A percentile compares a stretch with the other conserved stretches of the same genome.
phyloP scores from a whole-genome alignment of 805 yeast genomes.

The Zygosaccharomyces siamensis region DNA sequence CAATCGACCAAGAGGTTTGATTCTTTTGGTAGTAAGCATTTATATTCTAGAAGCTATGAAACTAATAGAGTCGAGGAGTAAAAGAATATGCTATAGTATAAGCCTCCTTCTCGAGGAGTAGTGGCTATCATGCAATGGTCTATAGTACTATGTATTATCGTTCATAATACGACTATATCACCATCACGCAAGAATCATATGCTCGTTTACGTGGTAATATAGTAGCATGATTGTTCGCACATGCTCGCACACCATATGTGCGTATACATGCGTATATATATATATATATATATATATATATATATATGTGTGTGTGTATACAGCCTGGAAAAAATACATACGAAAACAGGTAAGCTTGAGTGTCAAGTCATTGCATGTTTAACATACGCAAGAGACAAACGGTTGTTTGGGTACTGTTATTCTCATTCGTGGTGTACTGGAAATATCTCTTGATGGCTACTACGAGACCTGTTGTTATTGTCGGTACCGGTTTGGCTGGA shows the following conservation, averaged over 20 bases:
- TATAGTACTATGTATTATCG: not conserved
- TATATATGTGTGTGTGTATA: not conserved
- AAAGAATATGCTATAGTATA: not conserved
- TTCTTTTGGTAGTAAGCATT: conserved; percentile 25
- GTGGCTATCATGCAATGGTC: conserved; percentile 4
- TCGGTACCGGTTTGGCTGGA: conserved; percentile 58
- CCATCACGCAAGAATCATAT: not conserved
- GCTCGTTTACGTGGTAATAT: not conserved
- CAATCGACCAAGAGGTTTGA: conserved; percentile 34
- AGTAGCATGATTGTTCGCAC: not conserved
- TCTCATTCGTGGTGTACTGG: not conserved
- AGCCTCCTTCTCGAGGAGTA: conserved; percentile 4
- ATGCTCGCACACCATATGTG: not conserved
- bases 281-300: not conserved
- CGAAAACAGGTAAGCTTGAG: no score
- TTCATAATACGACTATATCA: not conserved
- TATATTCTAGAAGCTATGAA: not conserved
- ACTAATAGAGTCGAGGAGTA: not conserved
- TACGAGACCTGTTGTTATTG: conserved; percentile 39
- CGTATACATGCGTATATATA: not conserved
- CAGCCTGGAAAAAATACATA: not conserved
- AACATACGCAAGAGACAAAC: conserved; percentile 1
- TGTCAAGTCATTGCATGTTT: not conserved
- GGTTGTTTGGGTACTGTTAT: not conserved
- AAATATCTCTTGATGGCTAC: conserved; percentile 9